These are phyloP conservation scores for Calonectria fujianensis DNA, from an alignment of 2,329 filamentous ascomycete genomes.

Conservation along the genomic window DNA sequence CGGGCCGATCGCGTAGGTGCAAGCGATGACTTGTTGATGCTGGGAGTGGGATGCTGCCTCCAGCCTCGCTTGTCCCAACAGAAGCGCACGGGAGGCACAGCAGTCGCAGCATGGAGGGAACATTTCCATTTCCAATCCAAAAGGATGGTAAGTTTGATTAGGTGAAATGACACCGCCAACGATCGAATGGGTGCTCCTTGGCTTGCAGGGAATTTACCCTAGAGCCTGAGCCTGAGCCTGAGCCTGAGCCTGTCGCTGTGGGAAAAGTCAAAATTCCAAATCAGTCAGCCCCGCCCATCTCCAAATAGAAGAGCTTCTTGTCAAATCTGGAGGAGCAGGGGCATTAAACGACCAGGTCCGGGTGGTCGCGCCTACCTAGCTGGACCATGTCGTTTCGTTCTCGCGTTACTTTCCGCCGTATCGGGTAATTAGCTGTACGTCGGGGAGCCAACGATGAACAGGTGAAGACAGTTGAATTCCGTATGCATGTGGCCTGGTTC, in stretches of 20 bases:
- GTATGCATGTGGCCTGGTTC: slow-evolving; percentile 30
- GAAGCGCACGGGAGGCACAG: slow-evolving; percentile 25
- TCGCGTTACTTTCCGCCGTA: slow-evolving; percentile 39
- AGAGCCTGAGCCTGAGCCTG: slow-evolving; percentile 26
- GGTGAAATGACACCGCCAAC: slow-evolving; percentile 50
- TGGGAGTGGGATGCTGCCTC: background rate
- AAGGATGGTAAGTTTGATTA: slow-evolving; percentile 46
- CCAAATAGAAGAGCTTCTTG: slow-evolving; percentile 47
- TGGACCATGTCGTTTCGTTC: slow-evolving; percentile 40
- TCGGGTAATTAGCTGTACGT: slow-evolving; percentile 37
- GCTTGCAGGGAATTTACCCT: slow-evolving; percentile 44
- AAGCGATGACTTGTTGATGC: background rate
- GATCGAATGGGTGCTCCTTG: slow-evolving; percentile 45
- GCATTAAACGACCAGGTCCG: slow-evolving; percentile 34
- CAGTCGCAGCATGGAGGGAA: background rate
- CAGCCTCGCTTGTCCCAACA: slow-evolving; percentile 14
- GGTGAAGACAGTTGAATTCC: slow-evolving; percentile 20
- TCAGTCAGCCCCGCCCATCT: slow-evolving; percentile 45
- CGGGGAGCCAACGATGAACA: slow-evolving; percentile 18
- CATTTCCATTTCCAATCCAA: slow-evolving; percentile 20
- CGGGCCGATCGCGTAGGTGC: slow-evolving; percentile 36
- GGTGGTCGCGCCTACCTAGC: slow-evolving; percentile 26
- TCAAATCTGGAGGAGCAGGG: slow-evolving; percentile 48
- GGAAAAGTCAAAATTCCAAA: slow-evolving; percentile 46
- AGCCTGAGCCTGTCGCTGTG: slow-evolving; percentile 44